Base-by-base conservation (phyloP, 345 rosid species). In the Trapa incisa region DNA sequence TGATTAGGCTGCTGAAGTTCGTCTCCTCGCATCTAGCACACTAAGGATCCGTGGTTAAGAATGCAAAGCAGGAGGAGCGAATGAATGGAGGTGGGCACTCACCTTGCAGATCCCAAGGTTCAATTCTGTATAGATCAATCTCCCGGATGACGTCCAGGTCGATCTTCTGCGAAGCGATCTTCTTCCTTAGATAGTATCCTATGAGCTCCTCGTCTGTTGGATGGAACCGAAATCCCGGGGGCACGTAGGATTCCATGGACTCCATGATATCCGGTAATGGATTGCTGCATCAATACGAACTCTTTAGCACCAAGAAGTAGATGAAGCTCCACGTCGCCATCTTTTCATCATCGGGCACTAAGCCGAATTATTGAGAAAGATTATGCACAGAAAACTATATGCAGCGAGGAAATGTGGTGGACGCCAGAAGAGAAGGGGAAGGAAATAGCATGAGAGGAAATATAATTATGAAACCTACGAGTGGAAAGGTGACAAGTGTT, bases 51-150 rank as follows among this genome's bases (percentile, higher is more conserved):
- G 57, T 64, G 70, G 64, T 68, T 67, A 53, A 17, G 11, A 15
- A 37, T 4, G 47, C 41, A 1, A 15, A 15, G 13, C 5, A 45
- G 1, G 48, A 3, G 48, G 48, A 0, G 48, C 11, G 11, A 11
- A 45, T 45, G 13, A 11, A 37, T 12, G 42, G 36, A 61, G 65
- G 32, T 14, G 47, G 14, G 54, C 22, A 37, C 42, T 41, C 45
- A 89, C 99, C 99, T 94, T 84, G 86, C 60, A 94, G 88, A 84
- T 94, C 99, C 99, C 99, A 94, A 38, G 99, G 99, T 72, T 94
- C 97, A 73, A 94, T 94, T 73, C 96, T 79, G 75, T 94, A 94
- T 43, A 94, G 89, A 81, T 94, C 99, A 1, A 94, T 89, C 72
- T 91, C 92, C 87, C 96, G 82, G 61, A 94, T 94, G 50, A 91